A percentile compares a stretch with the other conserved stretches of the same genome.
phyloP scores from a whole-genome alignment of 1,284 basidiomycete genomes.

The Puccinia triticina region DNA sequence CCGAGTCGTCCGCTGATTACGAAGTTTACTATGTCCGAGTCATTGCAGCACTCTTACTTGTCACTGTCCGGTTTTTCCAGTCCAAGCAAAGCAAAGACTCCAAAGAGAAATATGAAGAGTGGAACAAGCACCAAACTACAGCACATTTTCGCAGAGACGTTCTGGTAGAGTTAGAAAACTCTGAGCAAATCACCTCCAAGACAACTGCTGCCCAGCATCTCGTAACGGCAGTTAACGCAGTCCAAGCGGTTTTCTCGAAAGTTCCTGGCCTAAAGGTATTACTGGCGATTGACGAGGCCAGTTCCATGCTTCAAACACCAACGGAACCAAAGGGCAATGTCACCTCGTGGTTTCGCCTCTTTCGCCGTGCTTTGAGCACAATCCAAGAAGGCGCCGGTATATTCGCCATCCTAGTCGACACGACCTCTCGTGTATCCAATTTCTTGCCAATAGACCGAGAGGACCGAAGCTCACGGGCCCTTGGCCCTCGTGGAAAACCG shows the following conservation, averaged over 20 bases:
- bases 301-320: background rate
- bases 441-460: background rate
- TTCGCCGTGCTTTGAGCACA: background rate
- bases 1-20: background rate
- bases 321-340: background rate
- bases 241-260: background rate
- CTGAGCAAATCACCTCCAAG: too few relatives aligned
- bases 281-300: slow-evolving; percentile 4
- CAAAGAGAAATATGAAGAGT: background rate
- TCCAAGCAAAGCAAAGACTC: background rate
- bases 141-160: background rate
- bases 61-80: background rate
- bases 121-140: background rate
- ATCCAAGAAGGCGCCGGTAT: background rate
- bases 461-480: background rate
- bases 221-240: background rate
- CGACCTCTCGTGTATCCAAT: background rate
- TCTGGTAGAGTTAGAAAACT: background rate
- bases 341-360: background rate
- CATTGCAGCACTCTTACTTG: background rate
- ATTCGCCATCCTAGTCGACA: slow-evolving; percentile 12
- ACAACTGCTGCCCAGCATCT: background rate
- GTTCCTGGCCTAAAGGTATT: background rate
- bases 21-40: background rate
- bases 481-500: background rate